These are phyloP conservation scores for Smallanthus sonchifolius DNA, from an alignment of 129 eudicot species.

Conservation along the genomic window DNA sequence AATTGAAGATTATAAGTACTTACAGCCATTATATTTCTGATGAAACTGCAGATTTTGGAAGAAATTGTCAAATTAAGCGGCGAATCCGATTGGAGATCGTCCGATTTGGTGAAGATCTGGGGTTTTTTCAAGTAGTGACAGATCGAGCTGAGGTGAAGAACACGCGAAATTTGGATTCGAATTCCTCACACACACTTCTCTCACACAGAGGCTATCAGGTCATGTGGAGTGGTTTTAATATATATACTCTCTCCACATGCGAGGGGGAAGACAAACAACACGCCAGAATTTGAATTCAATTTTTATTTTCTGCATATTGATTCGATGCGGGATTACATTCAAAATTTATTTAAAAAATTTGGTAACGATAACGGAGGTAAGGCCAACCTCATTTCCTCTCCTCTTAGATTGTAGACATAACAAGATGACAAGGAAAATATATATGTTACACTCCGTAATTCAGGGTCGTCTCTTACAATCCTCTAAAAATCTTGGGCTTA, in stretches of 20 bases:
- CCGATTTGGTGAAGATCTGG: slow-evolving; percentile 6
- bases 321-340: no score
- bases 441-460: no score
- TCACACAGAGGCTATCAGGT: background rate
- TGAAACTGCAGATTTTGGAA: background rate
- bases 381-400: no score
- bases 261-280: background rate
- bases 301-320: background rate
- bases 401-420: no score
- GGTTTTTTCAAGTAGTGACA: slow-evolving; percentile 22
- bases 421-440: no score
- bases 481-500: no score
- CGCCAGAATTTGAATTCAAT: slow-evolving; percentile 2
- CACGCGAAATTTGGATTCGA: slow-evolving; percentile 16
- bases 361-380: no score
- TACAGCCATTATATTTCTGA: slow-evolving; percentile 17
- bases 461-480: no score
- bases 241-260: background rate
- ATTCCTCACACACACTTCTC: slow-evolving; percentile 12
- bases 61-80: background rate
- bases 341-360: no score
- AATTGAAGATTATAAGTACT: slow-evolving; percentile 13
- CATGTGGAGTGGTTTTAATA: slow-evolving; percentile 19
- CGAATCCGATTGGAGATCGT: slow-evolving; percentile 12
- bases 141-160: slow-evolving; percentile 16